These are phyloP conservation scores for Penicillium olsonii DNA, from an alignment of 2,329 filamentous ascomycete species.

Conservation along the genomic window DNA sequence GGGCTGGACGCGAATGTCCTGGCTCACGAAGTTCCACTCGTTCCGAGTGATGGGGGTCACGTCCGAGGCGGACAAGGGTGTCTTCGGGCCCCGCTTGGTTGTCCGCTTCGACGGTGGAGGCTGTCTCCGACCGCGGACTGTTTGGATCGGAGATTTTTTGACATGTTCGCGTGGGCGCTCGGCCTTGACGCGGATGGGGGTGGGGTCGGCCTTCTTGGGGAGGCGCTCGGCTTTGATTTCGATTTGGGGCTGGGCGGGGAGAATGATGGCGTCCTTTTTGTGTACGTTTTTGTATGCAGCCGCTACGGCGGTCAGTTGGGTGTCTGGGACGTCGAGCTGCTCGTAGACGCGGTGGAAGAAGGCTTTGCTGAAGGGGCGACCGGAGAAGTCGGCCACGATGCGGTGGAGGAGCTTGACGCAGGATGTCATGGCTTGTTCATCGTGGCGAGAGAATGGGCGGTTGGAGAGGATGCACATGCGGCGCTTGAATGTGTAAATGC, in stretches of 20 bases:
- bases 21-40: constrained; percentile 43
- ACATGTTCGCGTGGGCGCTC: constrained; percentile 4
- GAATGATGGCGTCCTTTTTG: constrained; percentile 41
- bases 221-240: not conserved
- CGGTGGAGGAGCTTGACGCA: constrained; percentile 45
- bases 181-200: constrained; percentile 1
- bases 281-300: constrained; percentile 37
- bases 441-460: constrained; percentile 25
- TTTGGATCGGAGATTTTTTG: constrained; percentile 21
- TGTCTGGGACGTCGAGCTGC: constrained; percentile 41
- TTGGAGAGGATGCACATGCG: constrained; percentile 42
- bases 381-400: constrained; percentile 42
- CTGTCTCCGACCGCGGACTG: constrained; percentile 25
- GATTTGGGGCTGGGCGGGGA: constrained; percentile 25
- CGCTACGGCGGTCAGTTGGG: constrained; percentile 39
- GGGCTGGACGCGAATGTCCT: constrained; percentile 33
- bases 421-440: constrained; percentile 39
- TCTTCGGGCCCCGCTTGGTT: constrained; percentile 37
- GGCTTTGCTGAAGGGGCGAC: constrained; percentile 44
- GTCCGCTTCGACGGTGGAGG: constrained; percentile 20
- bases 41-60: constrained; percentile 46
- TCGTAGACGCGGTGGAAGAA: constrained; percentile 49
- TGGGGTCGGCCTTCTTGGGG: constrained; percentile 7
- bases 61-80: constrained; percentile 44
- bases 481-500: constrained; percentile 48